These are phyloP conservation scores for Diaporthe longicolla DNA, from an alignment of 2,329 filamentous ascomycete genomes.

Conservation along the genomic window DNA sequence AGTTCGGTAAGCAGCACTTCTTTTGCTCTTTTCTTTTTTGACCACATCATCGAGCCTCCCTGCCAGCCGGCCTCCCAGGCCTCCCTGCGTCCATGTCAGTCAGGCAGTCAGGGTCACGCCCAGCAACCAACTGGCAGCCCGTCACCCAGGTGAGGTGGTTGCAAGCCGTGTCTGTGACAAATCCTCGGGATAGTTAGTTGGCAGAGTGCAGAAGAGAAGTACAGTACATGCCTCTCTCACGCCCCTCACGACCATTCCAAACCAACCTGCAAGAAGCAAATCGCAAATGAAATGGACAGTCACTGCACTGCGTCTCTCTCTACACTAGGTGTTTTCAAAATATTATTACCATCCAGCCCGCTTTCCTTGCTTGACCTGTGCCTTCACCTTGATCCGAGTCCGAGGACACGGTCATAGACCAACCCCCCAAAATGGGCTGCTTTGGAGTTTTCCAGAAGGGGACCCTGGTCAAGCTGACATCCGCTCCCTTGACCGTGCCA, in stretches of 20 bases:
- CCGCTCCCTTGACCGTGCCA: slow-evolving; percentile 19
- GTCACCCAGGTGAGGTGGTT: slow-evolving; percentile 4
- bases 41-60: slow-evolving; percentile 17
- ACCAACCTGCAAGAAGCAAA: not conserved
- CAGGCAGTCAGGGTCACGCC: not conserved
- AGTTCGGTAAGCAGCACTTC: slow-evolving; percentile 9
- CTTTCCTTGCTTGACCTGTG: not conserved
- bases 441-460: slow-evolving; percentile 14
- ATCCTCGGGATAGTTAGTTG: not conserved
- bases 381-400: slow-evolving; percentile 12
- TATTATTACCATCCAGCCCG: not conserved
- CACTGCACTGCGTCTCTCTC: not conserved
- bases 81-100: not conserved
- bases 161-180: slow-evolving; percentile 17
- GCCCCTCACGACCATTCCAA: not conserved
- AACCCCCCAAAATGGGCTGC: not conserved
- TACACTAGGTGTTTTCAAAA: not conserved
- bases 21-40: slow-evolving; percentile 17
- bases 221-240: no score
- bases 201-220: not conserved
- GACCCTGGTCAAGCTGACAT: slow-evolving; percentile 15
- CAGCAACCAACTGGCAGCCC: no score
- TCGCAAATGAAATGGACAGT: not conserved
- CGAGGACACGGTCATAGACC: slow-evolving; percentile 4
- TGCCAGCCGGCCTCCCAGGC: slow-evolving; percentile 4